These are phyloP conservation scores for Drosera spatulata DNA, from an alignment of 179 eudicot genomes.

Conservation along the genomic window DNA sequence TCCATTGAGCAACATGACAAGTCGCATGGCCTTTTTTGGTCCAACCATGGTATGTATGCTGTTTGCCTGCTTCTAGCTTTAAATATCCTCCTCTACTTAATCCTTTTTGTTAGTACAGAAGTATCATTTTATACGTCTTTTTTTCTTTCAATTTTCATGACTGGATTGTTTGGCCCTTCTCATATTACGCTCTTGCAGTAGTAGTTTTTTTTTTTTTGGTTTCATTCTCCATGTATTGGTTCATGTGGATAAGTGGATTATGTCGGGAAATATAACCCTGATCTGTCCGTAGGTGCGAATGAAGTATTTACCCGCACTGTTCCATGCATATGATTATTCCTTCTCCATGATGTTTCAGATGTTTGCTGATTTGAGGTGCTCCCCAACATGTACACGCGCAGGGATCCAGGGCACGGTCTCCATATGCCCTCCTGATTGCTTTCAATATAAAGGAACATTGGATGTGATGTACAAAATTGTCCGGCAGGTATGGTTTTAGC, in stretches of 20 bases:
- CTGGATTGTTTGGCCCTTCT: no score
- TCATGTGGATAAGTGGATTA: no score
- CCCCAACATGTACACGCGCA: constrained; percentile 82
- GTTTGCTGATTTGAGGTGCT: constrained; percentile 97
- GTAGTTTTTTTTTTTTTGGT: no score
- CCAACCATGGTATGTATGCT: constrained; percentile 66
- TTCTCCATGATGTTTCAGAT: constrained; percentile 32
- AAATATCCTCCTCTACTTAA: no score
- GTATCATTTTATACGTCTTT: no score
- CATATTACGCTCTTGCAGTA: no score
- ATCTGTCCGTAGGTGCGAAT: no score
- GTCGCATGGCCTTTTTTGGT: constrained; percentile 92
- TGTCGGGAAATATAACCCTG: no score
- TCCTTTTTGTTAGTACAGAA: no score
- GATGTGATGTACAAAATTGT: constrained; percentile 79
- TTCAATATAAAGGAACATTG: constrained; percentile 87
- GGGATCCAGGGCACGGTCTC: constrained; percentile 95
- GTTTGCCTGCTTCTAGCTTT: neutral
- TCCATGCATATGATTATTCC: neutral
- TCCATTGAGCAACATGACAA: constrained; percentile 69
- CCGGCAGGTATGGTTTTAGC: constrained; percentile 54
- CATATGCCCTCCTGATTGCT: constrained; percentile 97
- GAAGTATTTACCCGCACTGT: neutral
- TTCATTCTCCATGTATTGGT: no score
- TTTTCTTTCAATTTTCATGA: no score